Base-by-base conservation (phyloP, 1,284 basidiomycete species). In the Boletellus deceptivus region DNA sequence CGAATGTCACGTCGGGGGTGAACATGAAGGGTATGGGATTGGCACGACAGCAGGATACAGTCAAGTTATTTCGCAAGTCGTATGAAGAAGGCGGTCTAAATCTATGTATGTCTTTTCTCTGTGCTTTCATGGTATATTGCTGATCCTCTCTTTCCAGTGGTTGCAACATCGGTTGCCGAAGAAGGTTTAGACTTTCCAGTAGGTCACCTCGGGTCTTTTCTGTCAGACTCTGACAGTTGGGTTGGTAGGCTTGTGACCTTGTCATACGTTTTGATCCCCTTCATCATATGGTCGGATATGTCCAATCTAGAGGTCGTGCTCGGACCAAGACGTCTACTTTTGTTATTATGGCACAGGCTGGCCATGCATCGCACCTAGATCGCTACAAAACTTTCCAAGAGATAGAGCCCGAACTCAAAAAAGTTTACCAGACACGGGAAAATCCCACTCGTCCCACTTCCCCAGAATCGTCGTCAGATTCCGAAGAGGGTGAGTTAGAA, bases 141-240 rank as follows among this genome's bases (percentile, higher is more conserved):
- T 41, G 48, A 55, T 33, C 3, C 16, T 35, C 41, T 56, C 24
- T 41, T 5, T 39, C 33, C 34, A 89, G 87, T 93, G 25, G 75
- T 93, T 53, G 87, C 90, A 4, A 93, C 91, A 0, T 84, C 84
- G 8, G 90, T 93, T 6, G 91, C 89, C 1, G 91, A 94, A 70
- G 91, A 93, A 72, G 91, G 91, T 0, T 76, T 93, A 24, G 90
- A 93, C 67, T 91, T 93, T 68, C 87, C 84, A 13, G 86, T 86
- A 62, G 47, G 77, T 48, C 14, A 25, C 14, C 29, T 18, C 43
- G 5, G 14, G 35, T 27, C 9, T 17, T 16, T 38, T 33, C 42
- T 20, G 25, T 8, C 14, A 42, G 45, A 27, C 16, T 11, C 37
- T 35, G 51, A 60, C 48, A 31, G 34, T 39, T 46, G 27, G 34